Conservation (phyloP, 2,329 filamentous ascomycete genomes). For the Bimuria novae-zelandiae region DNA sequence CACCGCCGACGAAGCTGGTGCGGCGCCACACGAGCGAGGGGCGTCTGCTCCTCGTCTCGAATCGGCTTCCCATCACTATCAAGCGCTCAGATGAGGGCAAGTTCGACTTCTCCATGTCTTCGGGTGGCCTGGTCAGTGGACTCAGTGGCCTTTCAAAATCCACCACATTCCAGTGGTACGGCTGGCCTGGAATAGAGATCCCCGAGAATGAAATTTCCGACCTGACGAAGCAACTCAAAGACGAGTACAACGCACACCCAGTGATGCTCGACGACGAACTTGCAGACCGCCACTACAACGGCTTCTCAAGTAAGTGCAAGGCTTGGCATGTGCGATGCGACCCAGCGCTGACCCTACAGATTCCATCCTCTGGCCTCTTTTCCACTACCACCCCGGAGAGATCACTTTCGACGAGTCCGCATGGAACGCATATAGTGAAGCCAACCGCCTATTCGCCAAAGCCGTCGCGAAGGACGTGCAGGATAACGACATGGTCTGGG, state of each 20-base stretch:
- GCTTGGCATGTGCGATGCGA: neutral
- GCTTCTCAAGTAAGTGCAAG: conserved; percentile 79
- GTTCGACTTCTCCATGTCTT: conserved; percentile 96
- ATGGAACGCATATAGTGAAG: conserved; percentile 91
- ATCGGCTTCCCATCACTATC: conserved; percentile 94
- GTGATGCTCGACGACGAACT: conserved; percentile 94
- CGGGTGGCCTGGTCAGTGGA: conserved; percentile 91
- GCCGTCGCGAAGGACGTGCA: conserved; percentile 84
- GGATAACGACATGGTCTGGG: conserved; percentile 95
- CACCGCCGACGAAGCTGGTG: conserved; percentile 37
- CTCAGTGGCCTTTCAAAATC: conserved; percentile 89
- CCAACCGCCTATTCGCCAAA: conserved; percentile 90
- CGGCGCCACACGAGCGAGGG: conserved; percentile 40
- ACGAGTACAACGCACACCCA: conserved; percentile 86
- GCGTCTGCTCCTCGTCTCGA: conserved; percentile 83
- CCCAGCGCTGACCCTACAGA: conserved; percentile 53
- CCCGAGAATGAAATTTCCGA: conserved; percentile 78
- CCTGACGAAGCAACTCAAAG: conserved; percentile 77
- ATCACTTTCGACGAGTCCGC: conserved; percentile 96
- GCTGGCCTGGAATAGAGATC: conserved; percentile 93
- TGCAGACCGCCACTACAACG: conserved; percentile 95
- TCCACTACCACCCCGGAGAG: conserved; percentile 98
- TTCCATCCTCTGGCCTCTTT: conserved; percentile 96
- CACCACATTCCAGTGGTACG: conserved; percentile 97
- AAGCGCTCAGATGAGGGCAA: conserved; percentile 89